Percentiles rank a stretch among this genome's conserved stretches.
These are phyloP conservation scores for Croton setiger DNA, from an alignment of 441 rosid genomes.

Conservation along the genomic window DNA sequence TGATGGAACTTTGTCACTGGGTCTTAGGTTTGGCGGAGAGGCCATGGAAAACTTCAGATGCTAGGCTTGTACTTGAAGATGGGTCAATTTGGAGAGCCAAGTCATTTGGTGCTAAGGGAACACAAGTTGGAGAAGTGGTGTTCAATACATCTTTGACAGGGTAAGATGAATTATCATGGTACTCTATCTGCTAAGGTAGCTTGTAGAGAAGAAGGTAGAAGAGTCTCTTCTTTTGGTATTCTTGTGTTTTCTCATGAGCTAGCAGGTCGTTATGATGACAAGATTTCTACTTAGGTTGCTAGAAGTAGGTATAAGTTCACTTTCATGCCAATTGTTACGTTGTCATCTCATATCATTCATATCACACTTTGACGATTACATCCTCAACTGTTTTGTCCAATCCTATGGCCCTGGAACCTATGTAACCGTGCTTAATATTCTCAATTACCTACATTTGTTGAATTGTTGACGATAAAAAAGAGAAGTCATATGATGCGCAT, in stretches of 20 bases:
- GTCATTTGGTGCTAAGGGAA: slow-evolving; percentile 91
- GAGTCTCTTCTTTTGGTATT: background rate
- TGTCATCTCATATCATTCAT: too few species aligned
- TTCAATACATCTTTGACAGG: slow-evolving; percentile 96
- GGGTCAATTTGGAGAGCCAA: slow-evolving; percentile 92
- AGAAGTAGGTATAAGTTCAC: too few species aligned
- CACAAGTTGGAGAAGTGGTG: slow-evolving; percentile 91
- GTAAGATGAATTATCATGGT: slow-evolving; percentile 26
- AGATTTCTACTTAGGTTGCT: background rate
- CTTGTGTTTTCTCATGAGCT: background rate
- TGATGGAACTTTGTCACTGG: background rate
- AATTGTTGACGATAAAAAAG: background rate
- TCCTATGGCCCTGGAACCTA: background rate
- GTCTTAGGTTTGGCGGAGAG: slow-evolving; percentile 50
- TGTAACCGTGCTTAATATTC: background rate
- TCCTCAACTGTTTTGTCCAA: too few species aligned
- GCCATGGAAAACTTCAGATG: slow-evolving; percentile 77
- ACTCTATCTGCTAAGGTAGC: background rate
- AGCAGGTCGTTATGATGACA: background rate
- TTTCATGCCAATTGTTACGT: too few species aligned
- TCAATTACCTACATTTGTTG: background rate
- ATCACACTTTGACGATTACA: too few species aligned
- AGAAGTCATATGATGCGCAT: background rate
- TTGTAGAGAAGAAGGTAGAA: too few species aligned
- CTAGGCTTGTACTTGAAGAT: slow-evolving; percentile 86